A percentile compares a stretch with the other conserved stretches of the same genome.
Evolutionary conservation across 75 land plant genomes (phyloP).

Genomic region (Pinus albicaulis): DNA sequence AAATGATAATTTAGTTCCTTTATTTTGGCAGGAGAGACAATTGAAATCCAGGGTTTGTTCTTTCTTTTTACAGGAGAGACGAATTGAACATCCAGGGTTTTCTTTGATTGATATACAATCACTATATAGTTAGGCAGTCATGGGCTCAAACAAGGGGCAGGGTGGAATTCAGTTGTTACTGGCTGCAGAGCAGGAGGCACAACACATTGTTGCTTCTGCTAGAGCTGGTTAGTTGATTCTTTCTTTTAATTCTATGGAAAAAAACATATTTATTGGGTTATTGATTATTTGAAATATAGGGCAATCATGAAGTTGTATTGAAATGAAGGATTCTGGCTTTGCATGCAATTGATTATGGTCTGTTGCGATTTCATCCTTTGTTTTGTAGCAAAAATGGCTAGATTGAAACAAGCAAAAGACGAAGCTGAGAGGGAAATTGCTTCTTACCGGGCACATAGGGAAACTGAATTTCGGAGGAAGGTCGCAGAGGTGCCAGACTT

Average conservation of each 20-base stretch:
- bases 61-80: too few relatives aligned
- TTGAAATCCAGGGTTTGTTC: too few relatives aligned
- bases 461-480: constrained; percentile 76
- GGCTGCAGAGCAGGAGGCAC: constrained; percentile 96
- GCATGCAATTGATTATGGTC: background rate
- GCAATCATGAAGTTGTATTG: background rate
- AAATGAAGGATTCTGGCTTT: background rate
- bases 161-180: constrained; percentile 84
- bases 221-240: constrained; percentile 48
- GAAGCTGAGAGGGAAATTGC: constrained; percentile 93
- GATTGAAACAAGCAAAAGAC: constrained; percentile 90
- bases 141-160: constrained; percentile 54
- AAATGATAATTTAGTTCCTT: too few relatives aligned
- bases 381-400: constrained; percentile 60
- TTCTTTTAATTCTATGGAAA: background rate
- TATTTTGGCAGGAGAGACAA: too few relatives aligned
- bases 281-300: background rate
- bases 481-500: constrained; percentile 47
- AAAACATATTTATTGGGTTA: background rate
- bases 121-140: background rate
- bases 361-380: background rate
- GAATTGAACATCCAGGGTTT: too few relatives aligned
- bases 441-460: constrained; percentile 74
- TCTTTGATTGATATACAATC: background rate
- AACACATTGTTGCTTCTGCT: constrained; percentile 78